phyloP scores from a whole-genome alignment of 1,284 basidiomycete genomes.

The Sporisorium iseilematis-ciliati region DNA sequence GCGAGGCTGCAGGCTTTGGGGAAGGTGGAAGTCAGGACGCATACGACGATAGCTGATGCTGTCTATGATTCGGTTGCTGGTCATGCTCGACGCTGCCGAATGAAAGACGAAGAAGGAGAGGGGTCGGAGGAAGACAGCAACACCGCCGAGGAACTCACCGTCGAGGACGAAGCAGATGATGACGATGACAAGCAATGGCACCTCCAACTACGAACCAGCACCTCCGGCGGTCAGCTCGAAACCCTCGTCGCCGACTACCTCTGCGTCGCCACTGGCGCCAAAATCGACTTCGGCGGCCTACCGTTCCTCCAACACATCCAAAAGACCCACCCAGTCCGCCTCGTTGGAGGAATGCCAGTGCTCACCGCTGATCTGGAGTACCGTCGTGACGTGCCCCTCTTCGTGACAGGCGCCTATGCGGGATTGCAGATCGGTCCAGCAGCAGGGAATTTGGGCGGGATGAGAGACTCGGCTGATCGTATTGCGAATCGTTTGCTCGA shows the following conservation, averaged over 20 bases:
- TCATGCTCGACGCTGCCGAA: not conserved
- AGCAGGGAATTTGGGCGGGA: constrained; percentile 69
- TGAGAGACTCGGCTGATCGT: constrained; percentile 69
- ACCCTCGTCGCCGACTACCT: constrained; percentile 53
- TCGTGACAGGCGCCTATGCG: constrained; percentile 66
- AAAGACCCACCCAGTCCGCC: constrained; percentile 49
- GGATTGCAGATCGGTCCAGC: constrained; percentile 68
- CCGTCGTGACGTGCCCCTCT: constrained; percentile 63
- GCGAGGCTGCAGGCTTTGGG: constrained; percentile 51
- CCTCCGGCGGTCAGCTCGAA: not conserved
- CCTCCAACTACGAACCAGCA: constrained; percentile 27
- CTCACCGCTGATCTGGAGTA: constrained; percentile 68
- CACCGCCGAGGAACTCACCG: not conserved
- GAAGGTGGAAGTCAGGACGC: constrained; percentile 52
- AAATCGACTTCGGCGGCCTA: constrained; percentile 52
- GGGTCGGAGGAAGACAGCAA: not conserved
- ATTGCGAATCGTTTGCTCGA: constrained; percentile 62
- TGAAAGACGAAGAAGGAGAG: not conserved
- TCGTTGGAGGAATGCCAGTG: constrained; percentile 64
- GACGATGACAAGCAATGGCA: constrained; percentile 33
- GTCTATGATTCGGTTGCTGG: constrained; percentile 8
- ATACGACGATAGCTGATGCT: constrained; percentile 52
- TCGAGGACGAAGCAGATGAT: not conserved
- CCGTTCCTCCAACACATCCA: constrained; percentile 59
- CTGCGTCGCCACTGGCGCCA: constrained; percentile 66